These are phyloP conservation scores for Orobanche coerulescens DNA, from an alignment of 257 asterid genomes.

Conservation along the genomic window DNA sequence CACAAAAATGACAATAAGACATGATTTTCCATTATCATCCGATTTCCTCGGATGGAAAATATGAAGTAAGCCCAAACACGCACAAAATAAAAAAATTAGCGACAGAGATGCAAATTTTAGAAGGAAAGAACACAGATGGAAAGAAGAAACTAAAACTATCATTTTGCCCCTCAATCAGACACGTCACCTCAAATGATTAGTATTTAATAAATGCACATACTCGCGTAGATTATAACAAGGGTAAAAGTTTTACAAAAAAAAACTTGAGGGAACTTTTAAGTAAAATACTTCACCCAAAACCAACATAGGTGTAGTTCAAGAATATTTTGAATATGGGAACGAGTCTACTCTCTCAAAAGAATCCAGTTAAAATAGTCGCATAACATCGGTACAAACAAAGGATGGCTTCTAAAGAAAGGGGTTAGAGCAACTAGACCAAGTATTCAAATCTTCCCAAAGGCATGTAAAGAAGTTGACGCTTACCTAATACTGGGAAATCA, in stretches of 20 bases:
- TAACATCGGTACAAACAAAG: background rate
- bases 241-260: background rate
- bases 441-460: background rate
- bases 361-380: background rate
- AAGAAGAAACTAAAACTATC: background rate
- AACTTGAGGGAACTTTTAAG: background rate
- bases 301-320: background rate
- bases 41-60: background rate
- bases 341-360: background rate
- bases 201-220: background rate
- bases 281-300: background rate
- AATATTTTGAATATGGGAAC: background rate
- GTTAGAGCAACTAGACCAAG: background rate
- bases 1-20: background rate
- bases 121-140: background rate
- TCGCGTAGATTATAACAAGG: background rate
- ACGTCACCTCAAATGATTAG: background rate
- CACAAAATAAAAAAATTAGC: background rate
- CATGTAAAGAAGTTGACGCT: too few species aligned
- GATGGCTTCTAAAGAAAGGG: background rate
- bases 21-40: background rate
- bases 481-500: background rate
- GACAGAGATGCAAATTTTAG: too few species aligned
- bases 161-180: background rate
- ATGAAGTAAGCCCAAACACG: background rate